Evolutionary conservation across 1,284 basidiomycete genomes (phyloP).

Genomic region (Entoloma clypeatum): DNA sequence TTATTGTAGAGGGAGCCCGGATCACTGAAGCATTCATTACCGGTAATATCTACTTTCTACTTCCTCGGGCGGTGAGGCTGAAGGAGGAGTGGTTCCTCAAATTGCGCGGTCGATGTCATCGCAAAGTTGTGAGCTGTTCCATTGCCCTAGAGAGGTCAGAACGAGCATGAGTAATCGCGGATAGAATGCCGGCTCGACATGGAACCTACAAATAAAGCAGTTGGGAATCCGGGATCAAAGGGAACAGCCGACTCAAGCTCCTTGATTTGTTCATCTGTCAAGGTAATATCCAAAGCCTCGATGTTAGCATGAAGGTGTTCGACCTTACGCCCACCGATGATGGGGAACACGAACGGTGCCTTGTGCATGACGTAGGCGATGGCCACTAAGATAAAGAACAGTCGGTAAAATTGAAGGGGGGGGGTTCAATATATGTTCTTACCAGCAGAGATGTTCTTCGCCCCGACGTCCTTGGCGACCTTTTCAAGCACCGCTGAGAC

Average conservation of each 20-base stretch:
- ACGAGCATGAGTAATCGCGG: background rate
- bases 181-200: background rate
- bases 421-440: background rate
- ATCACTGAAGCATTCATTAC: too few species aligned
- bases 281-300: constrained; percentile 36
- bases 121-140: background rate
- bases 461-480: constrained; percentile 42
- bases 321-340: constrained; percentile 44
- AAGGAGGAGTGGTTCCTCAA: background rate
- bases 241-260: constrained; percentile 33
- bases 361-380: constrained; percentile 36
- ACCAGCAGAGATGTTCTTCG: constrained; percentile 36
- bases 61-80: background rate
- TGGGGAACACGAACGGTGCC: constrained; percentile 40
- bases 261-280: constrained; percentile 37
- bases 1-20: too few species aligned
- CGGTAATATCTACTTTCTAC: too few species aligned
- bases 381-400: constrained; percentile 14
- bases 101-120: background rate
- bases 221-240: constrained; percentile 39
- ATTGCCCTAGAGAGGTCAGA: background rate
- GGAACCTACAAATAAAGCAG: constrained; percentile 28
- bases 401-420: background rate
- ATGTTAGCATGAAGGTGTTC: constrained; percentile 43
- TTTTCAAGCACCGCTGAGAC: constrained; percentile 42